A percentile compares a stretch with the other conserved stretches of the same genome.
These are phyloP conservation scores for Paramyrothecium roridum DNA, from an alignment of 2,329 filamentous ascomycete genomes.

Conservation along the genomic window DNA sequence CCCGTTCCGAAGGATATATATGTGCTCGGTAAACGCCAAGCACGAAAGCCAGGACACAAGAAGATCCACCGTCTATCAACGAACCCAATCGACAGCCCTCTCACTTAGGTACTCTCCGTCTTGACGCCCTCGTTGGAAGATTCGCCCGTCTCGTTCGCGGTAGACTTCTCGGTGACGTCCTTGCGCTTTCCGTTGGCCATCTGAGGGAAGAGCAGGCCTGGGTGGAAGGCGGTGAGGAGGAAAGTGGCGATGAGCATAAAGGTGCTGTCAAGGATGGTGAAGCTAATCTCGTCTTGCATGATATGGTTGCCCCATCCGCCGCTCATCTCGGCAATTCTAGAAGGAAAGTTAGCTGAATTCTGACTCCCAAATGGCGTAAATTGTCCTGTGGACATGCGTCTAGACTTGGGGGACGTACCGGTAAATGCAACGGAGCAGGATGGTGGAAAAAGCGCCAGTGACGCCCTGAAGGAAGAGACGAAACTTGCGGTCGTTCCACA, in stretches of 20 bases:
- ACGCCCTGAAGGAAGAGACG: constrained; percentile 42
- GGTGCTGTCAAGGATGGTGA: constrained; percentile 53
- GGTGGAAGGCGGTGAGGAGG: constrained; percentile 50
- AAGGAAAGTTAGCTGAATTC: constrained; percentile 8
- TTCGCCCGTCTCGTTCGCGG: constrained; percentile 19
- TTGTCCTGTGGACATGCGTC: neutral
- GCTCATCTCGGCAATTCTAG: constrained; percentile 59
- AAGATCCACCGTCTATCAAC: no score
- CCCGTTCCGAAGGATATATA: no score
- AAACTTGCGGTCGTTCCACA: constrained; percentile 43
- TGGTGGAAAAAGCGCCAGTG: constrained; percentile 37
- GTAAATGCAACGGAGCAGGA: constrained; percentile 53
- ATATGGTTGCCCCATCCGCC: constrained; percentile 62
- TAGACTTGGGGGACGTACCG: constrained; percentile 32
- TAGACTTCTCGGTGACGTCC: constrained; percentile 14
- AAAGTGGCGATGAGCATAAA: constrained; percentile 48
- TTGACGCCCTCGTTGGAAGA: constrained; percentile 21
- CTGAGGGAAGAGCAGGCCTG: constrained; percentile 52
- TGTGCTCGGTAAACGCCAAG: no score
- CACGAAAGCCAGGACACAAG: no score
- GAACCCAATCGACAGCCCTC: neutral
- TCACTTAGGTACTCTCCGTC: constrained; percentile 10
- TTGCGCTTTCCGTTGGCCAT: constrained; percentile 36
- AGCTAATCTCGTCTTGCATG: constrained; percentile 60
- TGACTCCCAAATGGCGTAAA: neutral